Evolutionary conservation across 441 rosid species (phyloP), one percentile per base, ranked within the genome.

Genomic region (Biscutella laevigata): DNA sequence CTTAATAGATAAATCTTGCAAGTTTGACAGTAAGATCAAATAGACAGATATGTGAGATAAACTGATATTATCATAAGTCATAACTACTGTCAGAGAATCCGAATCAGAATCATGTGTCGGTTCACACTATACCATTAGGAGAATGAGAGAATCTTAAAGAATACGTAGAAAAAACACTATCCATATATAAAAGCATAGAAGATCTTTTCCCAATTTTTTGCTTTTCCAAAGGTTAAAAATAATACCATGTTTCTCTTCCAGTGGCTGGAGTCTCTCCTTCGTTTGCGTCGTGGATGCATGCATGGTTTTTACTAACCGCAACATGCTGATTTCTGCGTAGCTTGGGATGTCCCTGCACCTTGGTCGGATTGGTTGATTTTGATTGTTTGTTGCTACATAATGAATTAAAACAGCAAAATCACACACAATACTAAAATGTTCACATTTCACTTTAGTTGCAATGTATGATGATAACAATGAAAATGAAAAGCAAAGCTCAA

Each of bases 351-450:
- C 21, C 82, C 77, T 11, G 71, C 80, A 30, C 83, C 73, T 57
- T 79, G 81, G 53, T 86, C 88, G 5, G 77, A 64, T 51, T 83
- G 96, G 79, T 82, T 92, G 60, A 92, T 86, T 73, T 71, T 88
- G 78, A 92, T 82, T 10, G 91, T 77, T 65, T 81, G 89, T 17
- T 95, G 94, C 95, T 86, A 81, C 76, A 77, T 55, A 13, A 28
- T 5, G 7, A 39, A 10, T 42, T 48, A 27, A 26, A 13, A 17
- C 4, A 1, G 21, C 21, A n/a, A n/a, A n/a, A n/a, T 14, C 1
- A 43, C n/a, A 34, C 33, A 15, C 9, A n/a, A 42, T 21, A 15
- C 4, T 32, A 25, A 15, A 60, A 13, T 36, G 47, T 13, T 26
- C n/a, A n/a, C n/a, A 15, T 7, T 29, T 28, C 3, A 3, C 21